Conservation (phyloP, 805 yeast species). For the Dipodascus geniculatus region DNA sequence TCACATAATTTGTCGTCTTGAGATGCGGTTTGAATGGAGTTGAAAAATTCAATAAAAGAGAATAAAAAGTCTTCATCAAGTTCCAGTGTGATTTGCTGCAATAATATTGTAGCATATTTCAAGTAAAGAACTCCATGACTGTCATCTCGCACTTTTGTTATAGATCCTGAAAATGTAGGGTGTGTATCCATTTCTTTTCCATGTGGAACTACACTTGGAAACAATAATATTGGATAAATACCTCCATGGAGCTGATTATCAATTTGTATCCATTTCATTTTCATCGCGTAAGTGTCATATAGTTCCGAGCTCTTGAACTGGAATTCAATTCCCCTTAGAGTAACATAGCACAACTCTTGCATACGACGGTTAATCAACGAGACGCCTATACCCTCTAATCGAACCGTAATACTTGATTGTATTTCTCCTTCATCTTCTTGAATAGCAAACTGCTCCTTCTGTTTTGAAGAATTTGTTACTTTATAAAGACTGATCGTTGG, state of each 20-base stretch:
- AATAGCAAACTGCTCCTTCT: slow-evolving; percentile 13
- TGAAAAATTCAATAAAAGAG: slow-evolving; percentile 68
- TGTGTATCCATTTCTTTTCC: slow-evolving; percentile 75
- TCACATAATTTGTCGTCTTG: slow-evolving; percentile 42
- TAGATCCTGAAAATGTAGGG: slow-evolving; percentile 80
- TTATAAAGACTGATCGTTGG: slow-evolving; percentile 68
- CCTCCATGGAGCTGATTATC: slow-evolving; percentile 89
- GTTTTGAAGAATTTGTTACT: slow-evolving; percentile 17
- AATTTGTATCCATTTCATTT: slow-evolving; percentile 87
- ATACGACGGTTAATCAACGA: slow-evolving; percentile 63
- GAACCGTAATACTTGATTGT: slow-evolving; percentile 41
- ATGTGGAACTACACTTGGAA: slow-evolving; percentile 83
- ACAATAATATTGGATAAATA: slow-evolving; percentile 73
- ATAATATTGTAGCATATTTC: slow-evolving; percentile 78
- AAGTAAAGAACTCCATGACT: slow-evolving; percentile 82
- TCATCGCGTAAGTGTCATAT: slow-evolving; percentile 68
- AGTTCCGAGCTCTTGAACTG: slow-evolving; percentile 74
- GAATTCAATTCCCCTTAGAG: slow-evolving; percentile 69
- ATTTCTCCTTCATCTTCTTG: slow-evolving; percentile 42
- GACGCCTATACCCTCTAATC: slow-evolving; percentile 71
- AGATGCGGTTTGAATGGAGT: slow-evolving; percentile 56
- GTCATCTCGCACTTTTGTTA: slow-evolving; percentile 77
- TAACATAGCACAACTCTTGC: slow-evolving; percentile 77
- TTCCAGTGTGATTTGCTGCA: slow-evolving; percentile 88
- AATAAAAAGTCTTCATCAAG: slow-evolving; percentile 87